Base-by-base conservation (phyloP, 306 rosid species). In the Corylus heterophylla region DNA sequence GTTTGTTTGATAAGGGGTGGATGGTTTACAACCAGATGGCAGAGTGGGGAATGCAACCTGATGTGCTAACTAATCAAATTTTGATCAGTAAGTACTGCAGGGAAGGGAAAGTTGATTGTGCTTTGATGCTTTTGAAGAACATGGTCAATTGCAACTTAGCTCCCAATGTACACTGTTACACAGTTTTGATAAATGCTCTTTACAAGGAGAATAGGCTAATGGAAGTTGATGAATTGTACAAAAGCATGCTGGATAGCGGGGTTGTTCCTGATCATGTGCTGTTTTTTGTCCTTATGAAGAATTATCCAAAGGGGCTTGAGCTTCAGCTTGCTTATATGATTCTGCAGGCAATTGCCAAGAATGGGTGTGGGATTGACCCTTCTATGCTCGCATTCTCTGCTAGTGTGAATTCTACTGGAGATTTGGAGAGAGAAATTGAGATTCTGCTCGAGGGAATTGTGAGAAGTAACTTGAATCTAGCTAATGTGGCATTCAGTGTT, bases 211-310 rank as follows among this genome's bases (percentile, higher is more conserved):
- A 82, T 18, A 76, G 74, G 78, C 59, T 84, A 39, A 52, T 31
- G 55, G 71, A 79, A 81, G 63, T 52, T 48, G 54, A 49, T 69
- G 86, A 73, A n/a, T 70, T 87, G 66, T 77, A 31, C 62, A 27
- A 69, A 67, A 74, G 12, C 58, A 84, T 87, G 80, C 37, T 84
- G 63, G 79, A 73, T 42, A 76, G 42, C 8, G 86, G 83, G 61
- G 82, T 81, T 71, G 45, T 82, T 74, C 90, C 90, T 79, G 90
- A 87, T 79, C 90, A 84, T 50, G 84, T 87, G 55, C 74, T 87
- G 44, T 87, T 78, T 74, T 74, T 87, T 11, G 75, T 73, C 39
- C 83, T 82, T 45, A 73, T 39, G 73, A 87, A 79, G 74, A 69
- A 51, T 49, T 76, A 54, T n/a, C 84, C 84, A 4, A 75, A 54